These are phyloP conservation scores for Diaporthe citrichinensis DNA, from an alignment of 2,329 filamentous ascomycete genomes.

Conservation along the genomic window DNA sequence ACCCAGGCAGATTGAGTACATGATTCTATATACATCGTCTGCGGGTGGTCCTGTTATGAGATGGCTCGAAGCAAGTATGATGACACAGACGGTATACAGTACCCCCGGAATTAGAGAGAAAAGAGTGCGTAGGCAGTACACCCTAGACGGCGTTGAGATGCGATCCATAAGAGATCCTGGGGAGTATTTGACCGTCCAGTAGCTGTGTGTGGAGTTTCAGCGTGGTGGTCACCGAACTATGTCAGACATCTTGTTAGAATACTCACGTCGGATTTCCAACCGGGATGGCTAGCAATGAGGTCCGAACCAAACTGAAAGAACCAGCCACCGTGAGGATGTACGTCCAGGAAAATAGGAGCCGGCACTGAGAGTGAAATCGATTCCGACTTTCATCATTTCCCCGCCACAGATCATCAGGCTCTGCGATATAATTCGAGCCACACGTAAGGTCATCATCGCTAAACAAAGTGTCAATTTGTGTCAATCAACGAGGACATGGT, in stretches of 20 bases:
- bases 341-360: not conserved
- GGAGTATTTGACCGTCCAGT: slow-evolving; percentile 16
- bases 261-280: not conserved
- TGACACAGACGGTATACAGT: not conserved
- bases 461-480: not conserved
- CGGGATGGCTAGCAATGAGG: slow-evolving; percentile 1
- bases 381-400: not conserved
- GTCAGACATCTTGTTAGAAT: not conserved
- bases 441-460: not conserved
- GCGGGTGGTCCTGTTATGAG: not conserved
- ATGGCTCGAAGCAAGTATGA: not conserved
- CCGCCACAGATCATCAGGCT: not conserved
- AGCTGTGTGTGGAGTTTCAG: not conserved
- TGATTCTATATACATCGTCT: slow-evolving; percentile 8
- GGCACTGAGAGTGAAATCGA: not conserved
- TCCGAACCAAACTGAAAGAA: slow-evolving; percentile 8
- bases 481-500: not conserved
- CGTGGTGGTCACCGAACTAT: not conserved
- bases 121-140: not conserved
- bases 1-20: slow-evolving; percentile 7
- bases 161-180: not conserved
- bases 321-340: not conserved
- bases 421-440: not conserved
- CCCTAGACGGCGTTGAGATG: not conserved
- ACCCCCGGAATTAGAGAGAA: not conserved